Conservation (phyloP, 2,329 filamentous ascomycete species). For the Orbilia brochopaga region DNA sequence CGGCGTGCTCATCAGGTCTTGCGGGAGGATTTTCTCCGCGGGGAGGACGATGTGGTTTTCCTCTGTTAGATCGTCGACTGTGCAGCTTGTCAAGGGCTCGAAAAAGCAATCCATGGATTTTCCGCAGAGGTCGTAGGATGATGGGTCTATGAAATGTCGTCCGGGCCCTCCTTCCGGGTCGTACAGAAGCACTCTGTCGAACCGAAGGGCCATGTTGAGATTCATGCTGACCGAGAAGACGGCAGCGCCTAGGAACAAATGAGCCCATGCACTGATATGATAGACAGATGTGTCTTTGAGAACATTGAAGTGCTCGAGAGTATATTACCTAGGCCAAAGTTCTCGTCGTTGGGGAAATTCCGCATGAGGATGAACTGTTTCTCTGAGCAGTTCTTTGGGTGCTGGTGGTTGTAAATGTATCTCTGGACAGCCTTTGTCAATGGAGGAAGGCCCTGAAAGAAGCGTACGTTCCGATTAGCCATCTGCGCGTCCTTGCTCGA, state of each 20-base stretch:
- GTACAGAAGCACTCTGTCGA: constrained; percentile 51
- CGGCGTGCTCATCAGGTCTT: constrained; percentile 44
- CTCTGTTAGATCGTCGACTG: constrained; percentile 38
- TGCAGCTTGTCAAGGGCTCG: constrained; percentile 51
- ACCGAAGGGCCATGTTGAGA: constrained; percentile 51
- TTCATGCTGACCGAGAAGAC: constrained; percentile 48
- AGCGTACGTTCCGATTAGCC: not conserved
- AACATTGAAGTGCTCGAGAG: not conserved
- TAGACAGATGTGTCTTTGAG: not conserved
- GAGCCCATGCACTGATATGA: not conserved
- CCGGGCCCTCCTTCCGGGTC: constrained; percentile 49
- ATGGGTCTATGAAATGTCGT: constrained; percentile 49
- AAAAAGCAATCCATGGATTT: constrained; percentile 53
- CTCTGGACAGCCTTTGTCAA: constrained; percentile 52
- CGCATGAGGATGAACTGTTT: constrained; percentile 51
- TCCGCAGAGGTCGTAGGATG: constrained; percentile 38
- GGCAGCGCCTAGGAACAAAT: constrained; percentile 23
- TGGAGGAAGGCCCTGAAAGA: constrained; percentile 48
- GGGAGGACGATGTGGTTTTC: constrained; percentile 36
- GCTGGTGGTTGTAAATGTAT: constrained; percentile 50
- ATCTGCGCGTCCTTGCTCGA: too few relatives aligned
- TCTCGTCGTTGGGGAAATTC: constrained; percentile 52
- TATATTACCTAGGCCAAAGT: constrained; percentile 50
- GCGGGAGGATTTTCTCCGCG: constrained; percentile 11
- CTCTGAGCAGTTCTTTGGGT: constrained; percentile 46